Conservation (phyloP, 768 basidiomycete species). For the Multifurca ochricompacta region DNA sequence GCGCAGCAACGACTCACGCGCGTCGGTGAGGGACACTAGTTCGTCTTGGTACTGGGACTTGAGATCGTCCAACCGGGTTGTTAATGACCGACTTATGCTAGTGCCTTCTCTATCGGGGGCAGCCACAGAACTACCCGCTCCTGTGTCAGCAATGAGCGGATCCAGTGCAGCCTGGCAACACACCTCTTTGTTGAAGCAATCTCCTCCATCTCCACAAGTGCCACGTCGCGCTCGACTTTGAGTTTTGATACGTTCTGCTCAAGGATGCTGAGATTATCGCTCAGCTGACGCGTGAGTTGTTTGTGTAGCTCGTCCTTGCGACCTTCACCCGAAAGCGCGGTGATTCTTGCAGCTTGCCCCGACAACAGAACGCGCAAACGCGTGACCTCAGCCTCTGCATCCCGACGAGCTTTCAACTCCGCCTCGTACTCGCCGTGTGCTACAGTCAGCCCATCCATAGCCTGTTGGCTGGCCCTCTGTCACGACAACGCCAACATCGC, state of each 20-base stretch:
- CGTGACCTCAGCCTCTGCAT: constrained; percentile 89
- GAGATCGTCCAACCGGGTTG: constrained; percentile 77
- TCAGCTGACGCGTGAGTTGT: constrained; percentile 71
- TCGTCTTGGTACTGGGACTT: constrained; percentile 85
- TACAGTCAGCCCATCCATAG: constrained; percentile 85
- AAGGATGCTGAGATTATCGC: constrained; percentile 64
- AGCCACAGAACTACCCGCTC: constrained; percentile 19
- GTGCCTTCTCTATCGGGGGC: constrained; percentile 21
- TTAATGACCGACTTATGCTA: constrained; percentile 55
- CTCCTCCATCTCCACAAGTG: constrained; percentile 91
- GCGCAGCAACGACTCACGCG: constrained; percentile 68
- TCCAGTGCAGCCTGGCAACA: constrained; percentile 21
- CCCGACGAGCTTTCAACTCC: constrained; percentile 79
- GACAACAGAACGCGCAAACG: constrained; percentile 77
- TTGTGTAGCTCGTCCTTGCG: constrained; percentile 72
- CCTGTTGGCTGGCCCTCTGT: constrained; percentile 86
- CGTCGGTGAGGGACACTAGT: constrained; percentile 71
- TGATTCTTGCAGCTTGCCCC: constrained; percentile 81
- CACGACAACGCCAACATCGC: not conserved
- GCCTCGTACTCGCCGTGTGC: constrained; percentile 93
- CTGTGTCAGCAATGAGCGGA: not conserved
- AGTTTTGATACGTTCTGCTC: constrained; percentile 84
- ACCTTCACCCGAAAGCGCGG: constrained; percentile 75
- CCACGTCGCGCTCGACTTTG: constrained; percentile 84
- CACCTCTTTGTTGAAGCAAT: constrained; percentile 69